Base-by-base conservation (phyloP, 2,329 filamentous ascomycete species). In the Colletotrichum godetiae region DNA sequence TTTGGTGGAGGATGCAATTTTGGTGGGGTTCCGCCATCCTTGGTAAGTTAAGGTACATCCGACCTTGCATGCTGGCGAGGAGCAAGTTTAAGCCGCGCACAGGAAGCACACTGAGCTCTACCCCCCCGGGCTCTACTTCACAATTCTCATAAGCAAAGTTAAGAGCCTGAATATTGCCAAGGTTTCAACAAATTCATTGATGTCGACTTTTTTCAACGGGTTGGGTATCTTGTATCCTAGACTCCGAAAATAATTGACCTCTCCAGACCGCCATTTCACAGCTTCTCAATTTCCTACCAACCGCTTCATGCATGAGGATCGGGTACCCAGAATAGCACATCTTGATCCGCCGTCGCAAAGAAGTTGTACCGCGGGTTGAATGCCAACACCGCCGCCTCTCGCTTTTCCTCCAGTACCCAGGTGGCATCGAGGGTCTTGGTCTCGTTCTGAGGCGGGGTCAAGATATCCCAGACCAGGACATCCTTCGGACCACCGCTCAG, bases 351-450 rank as follows among this genome's bases (percentile, higher is more conserved):
- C 57, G 93, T 97, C 10, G 95, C 95, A 76, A 98, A 89, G 85
- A 98, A 92, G 82, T 98, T 98, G 82, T 93, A 97, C 62, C 95
- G 89, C 31, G 95, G 97, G 80, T 98, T 98, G 81, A 95, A 97
- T 27, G 93, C 94, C 55, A 98, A 87, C 13, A 97, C 89, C 0
- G 93, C 93, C 5, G 91, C 91, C 83, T 90, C 91, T 80, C 87
- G 91, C 84, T 89, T 90, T 76, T 92, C 91, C 53, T 92, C 90
- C 59, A 93, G 84, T 59, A 90, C 90, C 82, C 88, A 88, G 58
- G 85, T 88, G 63, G 94, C 93, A 53, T 90, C 88, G 67, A 95
- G 80, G 2, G 89, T 85, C 79, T 90, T 90, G 77, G 88, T 89
- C 46, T 89, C 86, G 8, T 85, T 82, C 19, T 64, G 59, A 1